Base-by-base conservation (phyloP, 352 stramenopile genomes). In the Pythium guiyangense region DNA sequence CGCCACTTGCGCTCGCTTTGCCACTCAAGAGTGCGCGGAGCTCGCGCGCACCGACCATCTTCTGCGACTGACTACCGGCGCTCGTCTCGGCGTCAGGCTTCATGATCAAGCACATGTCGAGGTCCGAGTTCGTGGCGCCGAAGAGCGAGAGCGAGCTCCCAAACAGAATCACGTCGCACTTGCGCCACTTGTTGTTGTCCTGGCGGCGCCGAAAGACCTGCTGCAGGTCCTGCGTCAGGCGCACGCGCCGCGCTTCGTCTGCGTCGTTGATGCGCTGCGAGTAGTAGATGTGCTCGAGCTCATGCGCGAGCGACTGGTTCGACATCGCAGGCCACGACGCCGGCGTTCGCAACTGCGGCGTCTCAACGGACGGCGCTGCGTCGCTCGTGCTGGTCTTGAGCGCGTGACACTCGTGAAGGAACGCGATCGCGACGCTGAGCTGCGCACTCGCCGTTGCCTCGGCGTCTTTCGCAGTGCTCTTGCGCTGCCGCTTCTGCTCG, bases 111-210 rank as follows among this genome's bases (percentile, higher is more conserved):
- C 82, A 90, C 68, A 94, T 73, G 60, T 94, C 84, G 20, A 92
- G 52, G 59, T 94, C 84, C 40, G 80, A 94, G 26, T 55, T 69
- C 34, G 71, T 75, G 14, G 84, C 87, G 29, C 84, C 84, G 42
- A 81, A 92, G 48, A 73, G 82, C 44, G 82, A 92, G 52, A 90
- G 52, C 1, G 84, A 94, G 35, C 84, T 94, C 50, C 84, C 84
- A 48, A 89, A 94, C 6, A 88, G 69, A 55, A 78, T 48, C 14
- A 91, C 51, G 14, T 84, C 55, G 31, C 72, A 81, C 20, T 73
- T 54, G 0, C 64, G 72, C 74, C 78, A 87, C 48, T 84, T 78
- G 52, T 80, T 77, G 53, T 80, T 77, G 53, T 47, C 69, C 26
- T 74, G 54, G n/a, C 80, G 56, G 1, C 54, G 63, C 37, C 67